Evolutionary conservation across 768 basidiomycete genomes (phyloP).

Genomic region (Postia placenta): DNA sequence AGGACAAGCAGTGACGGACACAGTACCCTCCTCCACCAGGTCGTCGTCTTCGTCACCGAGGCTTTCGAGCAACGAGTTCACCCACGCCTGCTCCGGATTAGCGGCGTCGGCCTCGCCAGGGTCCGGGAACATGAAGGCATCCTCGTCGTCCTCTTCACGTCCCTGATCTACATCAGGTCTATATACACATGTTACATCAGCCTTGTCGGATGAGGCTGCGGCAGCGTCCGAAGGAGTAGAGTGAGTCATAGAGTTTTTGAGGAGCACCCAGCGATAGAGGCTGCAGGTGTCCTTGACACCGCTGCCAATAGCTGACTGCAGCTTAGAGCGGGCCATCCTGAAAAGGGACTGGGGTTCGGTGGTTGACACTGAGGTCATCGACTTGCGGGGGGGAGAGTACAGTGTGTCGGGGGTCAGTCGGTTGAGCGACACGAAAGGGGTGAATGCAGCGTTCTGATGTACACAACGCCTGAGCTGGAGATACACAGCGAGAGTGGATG

Average conservation of each 20-base stretch:
- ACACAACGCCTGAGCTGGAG: background rate
- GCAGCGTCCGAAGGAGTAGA: slow-evolving; percentile 36
- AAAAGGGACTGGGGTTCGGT: slow-evolving; percentile 43
- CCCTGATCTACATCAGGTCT: slow-evolving; percentile 37
- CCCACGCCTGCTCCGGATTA: slow-evolving; percentile 72
- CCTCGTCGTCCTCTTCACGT: slow-evolving; percentile 46
- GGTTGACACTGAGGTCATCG: slow-evolving; percentile 17
- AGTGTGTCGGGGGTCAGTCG: slow-evolving; percentile 29
- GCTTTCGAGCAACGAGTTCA: slow-evolving; percentile 73
- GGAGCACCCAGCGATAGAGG: slow-evolving; percentile 82
- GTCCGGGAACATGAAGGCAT: slow-evolving; percentile 80
- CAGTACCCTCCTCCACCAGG: slow-evolving; percentile 2
- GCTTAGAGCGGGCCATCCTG: slow-evolving; percentile 66
- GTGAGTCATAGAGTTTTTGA: slow-evolving; percentile 76
- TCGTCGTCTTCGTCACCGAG: slow-evolving; percentile 70
- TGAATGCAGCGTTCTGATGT: slow-evolving; percentile 22
- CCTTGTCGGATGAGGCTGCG: slow-evolving; percentile 12
- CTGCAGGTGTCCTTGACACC: slow-evolving; percentile 58
- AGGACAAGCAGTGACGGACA: slow-evolving; percentile 36
- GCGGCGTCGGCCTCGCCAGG: slow-evolving; percentile 44
- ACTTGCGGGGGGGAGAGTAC: slow-evolving; percentile 14
- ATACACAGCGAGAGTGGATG: slow-evolving; percentile 5
- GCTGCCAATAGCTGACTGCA: slow-evolving; percentile 54
- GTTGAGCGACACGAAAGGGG: slow-evolving; percentile 22
- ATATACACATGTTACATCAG: slow-evolving; percentile 30